Percentiles rank a stretch among this genome's conserved stretches.
These are phyloP conservation scores for Novymonas esmeraldas DNA, from an alignment of 208 protist genomes.

Conservation along the genomic window DNA sequence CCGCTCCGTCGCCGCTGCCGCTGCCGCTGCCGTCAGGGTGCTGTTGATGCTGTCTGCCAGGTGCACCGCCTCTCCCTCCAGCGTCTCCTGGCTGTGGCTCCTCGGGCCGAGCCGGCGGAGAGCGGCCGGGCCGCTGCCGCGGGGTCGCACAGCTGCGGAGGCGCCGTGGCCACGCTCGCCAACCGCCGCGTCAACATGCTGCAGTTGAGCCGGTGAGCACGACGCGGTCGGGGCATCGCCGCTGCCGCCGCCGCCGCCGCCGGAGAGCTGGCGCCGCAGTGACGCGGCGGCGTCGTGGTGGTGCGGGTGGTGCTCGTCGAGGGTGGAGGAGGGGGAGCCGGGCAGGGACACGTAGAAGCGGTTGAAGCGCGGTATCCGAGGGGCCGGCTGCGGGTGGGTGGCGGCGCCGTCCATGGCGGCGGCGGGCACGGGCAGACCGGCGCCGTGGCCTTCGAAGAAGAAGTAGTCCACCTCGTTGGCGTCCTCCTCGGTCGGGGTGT, in stretches of 20 bases:
- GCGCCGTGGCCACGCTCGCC: too few relatives aligned
- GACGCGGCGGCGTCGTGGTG: neutral
- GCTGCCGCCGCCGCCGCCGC: neutral
- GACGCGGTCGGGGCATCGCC: slow-evolving; percentile 9
- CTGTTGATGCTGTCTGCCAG: slow-evolving; percentile 9
- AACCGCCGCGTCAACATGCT: slow-evolving; percentile 1
- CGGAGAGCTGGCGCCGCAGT: neutral
- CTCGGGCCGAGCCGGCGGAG: neutral
- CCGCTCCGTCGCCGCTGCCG: neutral
- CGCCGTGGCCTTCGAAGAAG: slow-evolving; percentile 28
- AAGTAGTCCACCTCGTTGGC: slow-evolving; percentile 18
- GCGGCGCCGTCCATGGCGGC: neutral
- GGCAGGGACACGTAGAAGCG: slow-evolving; percentile 42
- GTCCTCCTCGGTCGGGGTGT: slow-evolving; percentile 25
- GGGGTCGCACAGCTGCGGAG: neutral
- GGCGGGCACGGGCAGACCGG: neutral
- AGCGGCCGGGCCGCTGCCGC: neutral
- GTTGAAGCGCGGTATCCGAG: slow-evolving; percentile 41
- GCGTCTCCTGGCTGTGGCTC: slow-evolving; percentile 11
- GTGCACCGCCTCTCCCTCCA: slow-evolving; percentile 11
- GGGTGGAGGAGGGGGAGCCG: neutral
- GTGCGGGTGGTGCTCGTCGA: neutral
- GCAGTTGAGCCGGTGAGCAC: neutral
- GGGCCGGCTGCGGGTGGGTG: slow-evolving; percentile 11
- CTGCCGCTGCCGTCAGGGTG: neutral